Conservation (phyloP, 1,284 basidiomycete species). For the Fomitopsis pinicola region DNA sequence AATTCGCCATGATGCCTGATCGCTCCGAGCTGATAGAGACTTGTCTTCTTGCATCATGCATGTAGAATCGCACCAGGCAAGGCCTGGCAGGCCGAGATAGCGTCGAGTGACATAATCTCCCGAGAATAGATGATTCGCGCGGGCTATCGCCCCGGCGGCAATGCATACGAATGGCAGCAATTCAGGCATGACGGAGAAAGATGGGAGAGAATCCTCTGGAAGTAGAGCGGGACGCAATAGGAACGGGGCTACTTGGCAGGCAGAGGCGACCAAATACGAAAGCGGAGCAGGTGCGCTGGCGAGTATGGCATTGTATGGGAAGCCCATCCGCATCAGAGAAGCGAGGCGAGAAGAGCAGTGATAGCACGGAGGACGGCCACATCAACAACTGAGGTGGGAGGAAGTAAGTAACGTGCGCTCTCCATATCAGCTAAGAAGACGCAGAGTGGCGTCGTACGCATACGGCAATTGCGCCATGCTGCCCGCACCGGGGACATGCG, state of each 20-base stretch:
- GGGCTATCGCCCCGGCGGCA: background rate
- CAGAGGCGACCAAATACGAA: background rate
- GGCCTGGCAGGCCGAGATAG: slow-evolving; percentile 1
- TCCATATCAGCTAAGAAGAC: background rate
- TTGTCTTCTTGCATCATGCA: background rate
- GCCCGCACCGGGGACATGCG: background rate
- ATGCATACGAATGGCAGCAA: background rate
- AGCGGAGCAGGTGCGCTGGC: slow-evolving; percentile 7
- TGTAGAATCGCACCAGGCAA: background rate
- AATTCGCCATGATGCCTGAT: background rate
- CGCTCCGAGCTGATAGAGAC: background rate
- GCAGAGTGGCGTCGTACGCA: background rate
- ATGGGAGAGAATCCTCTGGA: background rate
- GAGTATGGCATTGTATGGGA: background rate
- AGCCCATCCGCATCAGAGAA: background rate
- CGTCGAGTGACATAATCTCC: background rate
- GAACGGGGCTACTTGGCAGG: background rate
- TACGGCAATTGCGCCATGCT: background rate
- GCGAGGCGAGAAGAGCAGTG: background rate
- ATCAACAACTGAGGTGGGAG: background rate
- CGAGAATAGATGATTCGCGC: background rate
- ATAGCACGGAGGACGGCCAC: background rate
- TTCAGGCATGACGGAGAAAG: background rate
- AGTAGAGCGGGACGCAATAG: background rate
- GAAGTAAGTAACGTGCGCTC: background rate